A percentile compares a stretch with the other conserved stretches of the same genome.
These are phyloP conservation scores for Heliamphora exappendiculata DNA, from an alignment of 148 eudicot species.

Conservation along the genomic window DNA sequence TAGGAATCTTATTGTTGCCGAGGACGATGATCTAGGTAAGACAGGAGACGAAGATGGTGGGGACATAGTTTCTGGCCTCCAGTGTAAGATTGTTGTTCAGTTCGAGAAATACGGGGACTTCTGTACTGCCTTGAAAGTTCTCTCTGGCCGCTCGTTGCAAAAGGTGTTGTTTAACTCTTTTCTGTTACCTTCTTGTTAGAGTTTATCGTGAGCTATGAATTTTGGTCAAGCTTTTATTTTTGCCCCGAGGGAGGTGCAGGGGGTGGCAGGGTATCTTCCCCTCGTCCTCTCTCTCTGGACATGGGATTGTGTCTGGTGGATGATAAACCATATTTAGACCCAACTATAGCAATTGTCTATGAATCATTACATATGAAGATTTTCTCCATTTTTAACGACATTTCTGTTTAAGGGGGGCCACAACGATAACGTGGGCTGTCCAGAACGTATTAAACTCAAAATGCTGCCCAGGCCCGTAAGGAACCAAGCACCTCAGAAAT, in stretches of 20 bases:
- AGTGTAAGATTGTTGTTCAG: constrained; percentile 74
- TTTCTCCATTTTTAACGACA: neutral
- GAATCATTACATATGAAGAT: neutral
- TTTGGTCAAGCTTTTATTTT: no score
- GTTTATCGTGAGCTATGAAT: no score
- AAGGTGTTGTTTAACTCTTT: constrained; percentile 52
- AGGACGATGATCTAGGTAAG: constrained; percentile 61
- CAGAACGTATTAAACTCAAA: no score
- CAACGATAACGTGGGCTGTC: no score
- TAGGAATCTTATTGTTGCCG: constrained; percentile 85
- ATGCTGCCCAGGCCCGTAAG: no score
- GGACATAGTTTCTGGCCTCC: constrained; percentile 61
- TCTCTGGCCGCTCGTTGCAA: constrained; percentile 65
- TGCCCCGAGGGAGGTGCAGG: no score
- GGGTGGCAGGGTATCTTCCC: no score
- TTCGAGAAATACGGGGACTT: constrained; percentile 65
- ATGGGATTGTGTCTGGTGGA: neutral
- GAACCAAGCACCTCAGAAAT: no score
- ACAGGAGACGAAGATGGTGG: constrained; percentile 46
- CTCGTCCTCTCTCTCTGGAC: neutral
- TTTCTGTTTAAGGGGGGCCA: no score
- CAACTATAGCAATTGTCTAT: neutral
- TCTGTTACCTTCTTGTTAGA: neutral
- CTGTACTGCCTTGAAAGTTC: constrained; percentile 53
- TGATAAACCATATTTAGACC: neutral